phyloP scores from a whole-genome alignment of 2,329 filamentous ascomycete genomes.

The Lachnellula cervina region DNA sequence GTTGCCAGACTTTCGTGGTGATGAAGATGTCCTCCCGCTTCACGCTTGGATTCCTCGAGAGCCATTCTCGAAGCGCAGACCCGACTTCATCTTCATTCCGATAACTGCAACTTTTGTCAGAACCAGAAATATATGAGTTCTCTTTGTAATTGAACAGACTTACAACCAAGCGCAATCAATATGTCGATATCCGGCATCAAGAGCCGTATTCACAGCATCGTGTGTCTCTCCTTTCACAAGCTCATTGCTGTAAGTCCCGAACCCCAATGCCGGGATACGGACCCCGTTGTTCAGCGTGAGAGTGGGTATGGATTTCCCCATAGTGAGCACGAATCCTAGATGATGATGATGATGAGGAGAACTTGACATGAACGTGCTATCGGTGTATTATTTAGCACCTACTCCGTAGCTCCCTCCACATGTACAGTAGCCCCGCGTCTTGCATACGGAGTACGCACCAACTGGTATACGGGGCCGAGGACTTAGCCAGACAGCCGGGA shows the following conservation, averaged over 20 bases:
- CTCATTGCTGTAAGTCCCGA: constrained; percentile 34
- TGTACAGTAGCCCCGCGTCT: neutral
- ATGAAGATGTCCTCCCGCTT: constrained; percentile 42
- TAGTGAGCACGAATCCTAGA: neutral
- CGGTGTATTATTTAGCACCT: neutral
- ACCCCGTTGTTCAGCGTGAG: constrained; percentile 33
- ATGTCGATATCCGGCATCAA: constrained; percentile 59
- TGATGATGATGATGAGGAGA: too few relatives aligned
- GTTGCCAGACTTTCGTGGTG: constrained; percentile 42
- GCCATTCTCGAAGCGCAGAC: constrained; percentile 66
- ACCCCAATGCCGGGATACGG: constrained; percentile 38
- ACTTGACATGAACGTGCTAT: neutral
- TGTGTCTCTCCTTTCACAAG: constrained; percentile 39
- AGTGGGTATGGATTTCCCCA: constrained; percentile 14
- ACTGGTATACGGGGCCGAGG: neutral
- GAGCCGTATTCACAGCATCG: constrained; percentile 50
- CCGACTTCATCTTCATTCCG: constrained; percentile 81
- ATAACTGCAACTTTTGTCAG: constrained; percentile 40
- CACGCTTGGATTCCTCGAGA: constrained; percentile 51
- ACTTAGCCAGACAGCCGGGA: neutral
- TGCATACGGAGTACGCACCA: neutral
- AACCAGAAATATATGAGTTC: neutral
- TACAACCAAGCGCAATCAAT: constrained; percentile 67
- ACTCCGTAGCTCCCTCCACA: neutral
- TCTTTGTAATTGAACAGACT: constrained; percentile 31